Conservation (phyloP, 2,329 filamentous ascomycete genomes). For the Stemphylium lycopersici region DNA sequence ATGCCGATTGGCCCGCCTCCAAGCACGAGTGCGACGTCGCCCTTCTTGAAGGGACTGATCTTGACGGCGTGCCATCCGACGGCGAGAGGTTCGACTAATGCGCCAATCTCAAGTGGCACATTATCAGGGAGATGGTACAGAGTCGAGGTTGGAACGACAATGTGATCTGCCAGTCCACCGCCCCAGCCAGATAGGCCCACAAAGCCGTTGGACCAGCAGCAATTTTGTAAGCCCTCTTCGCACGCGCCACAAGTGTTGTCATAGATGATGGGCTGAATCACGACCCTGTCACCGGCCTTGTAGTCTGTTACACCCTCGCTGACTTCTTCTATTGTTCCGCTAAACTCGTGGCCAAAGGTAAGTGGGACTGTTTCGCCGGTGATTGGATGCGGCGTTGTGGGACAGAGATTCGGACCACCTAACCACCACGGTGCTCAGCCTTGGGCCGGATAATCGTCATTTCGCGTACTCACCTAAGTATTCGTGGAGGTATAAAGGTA, state of each 20-base stretch:
- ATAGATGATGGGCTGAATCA: conserved; percentile 62
- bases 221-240: conserved; percentile 59
- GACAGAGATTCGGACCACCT: conserved; percentile 57
- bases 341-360: conserved; percentile 62
- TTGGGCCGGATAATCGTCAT: conserved; percentile 1
- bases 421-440: conserved; percentile 40
- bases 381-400: conserved; percentile 60
- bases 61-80: conserved; percentile 64
- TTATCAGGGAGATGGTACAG: conserved; percentile 58
- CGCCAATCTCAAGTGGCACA: conserved; percentile 59
- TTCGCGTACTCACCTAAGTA: conserved; percentile 43
- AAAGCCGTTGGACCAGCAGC: conserved; percentile 62
- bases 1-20: conserved; percentile 63
- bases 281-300: conserved; percentile 57
- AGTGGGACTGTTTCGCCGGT: conserved; percentile 60
- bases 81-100: conserved; percentile 60
- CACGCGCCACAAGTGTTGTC: conserved; percentile 60
- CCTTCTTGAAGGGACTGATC: conserved; percentile 56
- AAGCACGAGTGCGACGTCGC: conserved; percentile 56
- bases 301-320: conserved; percentile 57
- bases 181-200: conserved; percentile 61
- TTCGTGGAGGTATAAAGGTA: conserved; percentile 52
- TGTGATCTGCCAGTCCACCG: conserved; percentile 59
- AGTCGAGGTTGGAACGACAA: conserved; percentile 56
- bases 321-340: conserved; percentile 59